Base-by-base conservation (phyloP, 257 asterid genomes). In the Nicotiana attenuata region DNA sequence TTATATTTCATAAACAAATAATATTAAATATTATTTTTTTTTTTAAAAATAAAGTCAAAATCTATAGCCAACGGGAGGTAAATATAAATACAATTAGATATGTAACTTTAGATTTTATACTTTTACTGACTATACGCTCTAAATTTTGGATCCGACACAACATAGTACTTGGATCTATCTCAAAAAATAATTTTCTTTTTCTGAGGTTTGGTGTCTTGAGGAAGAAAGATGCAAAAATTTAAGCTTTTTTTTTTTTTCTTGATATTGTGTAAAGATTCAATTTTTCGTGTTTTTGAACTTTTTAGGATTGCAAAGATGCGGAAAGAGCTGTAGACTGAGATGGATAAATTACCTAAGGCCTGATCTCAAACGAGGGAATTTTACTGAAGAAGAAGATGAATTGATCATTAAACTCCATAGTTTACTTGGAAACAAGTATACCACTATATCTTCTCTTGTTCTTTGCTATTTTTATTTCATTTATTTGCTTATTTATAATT, bases 321-420 rank as follows among this genome's bases (percentile, higher is more conserved):
- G 99, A 10, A 95, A 95, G 77, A 95, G 99, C 41, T 95, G 99
- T 87, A 93, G 99, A 84, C 86, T 95, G 85, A 90, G 99, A 85
- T 95, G 99, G 99, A 93, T 95, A 35, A 95, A 95, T 41, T 95
- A 95, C 82, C 81, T 95, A 75, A 90, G 99, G 85, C 99, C 99
- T 75, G 99, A 93, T 84, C 90, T 95, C 45, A 95, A 95, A 59
- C 91, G 99, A 80, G 99, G 99, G 64, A 93, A 93, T 78, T 95
- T 95, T 65, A 88, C 89, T 66, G 91, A 93, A 63, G 94, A 95
- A 67, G 99, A 93, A 89, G 98, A 93, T 89, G 97, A 93, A 29
- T 83, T 93, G 80, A 95, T 95, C 20, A 92, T 95, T 88, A 95
- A 91, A 65, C 93, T 95, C 60, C 99, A 95, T 67, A 88, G 94